Evolutionary conservation across 768 basidiomycete genomes (phyloP), one percentile per base, ranked within the genome.

Genomic region (Leccinum ochraceum): DNA sequence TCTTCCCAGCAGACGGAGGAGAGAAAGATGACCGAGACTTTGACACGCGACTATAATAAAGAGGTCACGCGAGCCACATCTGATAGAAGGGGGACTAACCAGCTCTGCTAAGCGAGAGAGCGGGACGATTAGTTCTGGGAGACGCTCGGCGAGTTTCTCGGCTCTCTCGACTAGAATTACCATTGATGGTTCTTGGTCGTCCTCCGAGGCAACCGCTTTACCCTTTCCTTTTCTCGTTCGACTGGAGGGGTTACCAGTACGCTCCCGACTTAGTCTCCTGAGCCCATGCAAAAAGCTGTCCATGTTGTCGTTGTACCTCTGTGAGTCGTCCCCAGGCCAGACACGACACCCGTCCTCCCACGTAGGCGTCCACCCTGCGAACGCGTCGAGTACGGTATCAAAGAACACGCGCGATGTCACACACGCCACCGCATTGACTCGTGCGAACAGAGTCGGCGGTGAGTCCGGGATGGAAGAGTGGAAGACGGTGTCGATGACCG

Each of bases 221-320:
- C 58, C 71, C 39, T 73, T 77, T 17, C 68, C 72, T 49, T 77
- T 80, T 4, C 66, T 65, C 48, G 70, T 74, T 10, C 60, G 67
- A 32, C 64, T 66, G 6, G 59, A 62, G 11, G 42, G n/a, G 55
- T 57, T 37, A 5, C 14, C 46, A 1, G 51, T 42, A 52, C 53
- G 60, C 57, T 63, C 53, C 60, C 60, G 75, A 71, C 10, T 80
- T 61, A 56, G 79, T 75, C 42, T 78, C 74, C 56, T 52, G 36
- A 92, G 69, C 0, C 89, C 89, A 61, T 88, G 87, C n/a, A 90
- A 60, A 64, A 92, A 92, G 13, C 78, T 76, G 58, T 91, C 90
- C 24, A 91, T 68, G 59, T 76, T 86, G 36, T 88, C 86, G 66
- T 86, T 90, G 76, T 81, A 88, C 60, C 82, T 67, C 54, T 79